Conservation (phyloP, 2,329 filamentous ascomycete genomes). For the Amylocarpus encephaloides region DNA sequence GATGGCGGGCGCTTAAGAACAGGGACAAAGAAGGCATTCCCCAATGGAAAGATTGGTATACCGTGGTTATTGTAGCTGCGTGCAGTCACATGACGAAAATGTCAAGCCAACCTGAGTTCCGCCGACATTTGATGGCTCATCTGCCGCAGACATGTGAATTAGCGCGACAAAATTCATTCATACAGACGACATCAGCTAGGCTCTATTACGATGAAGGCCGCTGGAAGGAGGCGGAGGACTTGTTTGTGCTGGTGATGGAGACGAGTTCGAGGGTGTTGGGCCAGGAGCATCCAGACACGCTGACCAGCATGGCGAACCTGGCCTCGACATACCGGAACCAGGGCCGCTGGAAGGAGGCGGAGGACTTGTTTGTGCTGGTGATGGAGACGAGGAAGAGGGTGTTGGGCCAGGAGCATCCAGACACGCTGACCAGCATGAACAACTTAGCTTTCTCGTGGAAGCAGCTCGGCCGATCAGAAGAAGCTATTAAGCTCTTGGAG, state of each 20-base stretch:
- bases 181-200: neutral
- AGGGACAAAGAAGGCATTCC: neutral
- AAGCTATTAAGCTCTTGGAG: neutral
- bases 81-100: neutral
- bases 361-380: no score
- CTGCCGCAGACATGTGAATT: neutral
- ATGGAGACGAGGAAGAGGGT: no score
- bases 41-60: neutral
- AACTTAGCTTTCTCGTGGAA: neutral
- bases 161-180: neutral
- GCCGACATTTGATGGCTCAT: neutral
- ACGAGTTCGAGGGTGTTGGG: conserved; percentile 4
- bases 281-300: neutral
- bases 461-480: neutral
- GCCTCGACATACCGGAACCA: neutral
- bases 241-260: conserved; percentile 11
- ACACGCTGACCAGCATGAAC: neutral
- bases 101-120: neutral
- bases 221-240: conserved; percentile 8
- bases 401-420: no score
- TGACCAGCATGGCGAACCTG: neutral
- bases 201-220: conserved; percentile 1
- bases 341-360: neutral
- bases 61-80: neutral
- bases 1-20: neutral